Evolutionary conservation across 2,329 filamentous ascomycete genomes (phyloP).

Genomic region (Claviceps quebecensis): DNA sequence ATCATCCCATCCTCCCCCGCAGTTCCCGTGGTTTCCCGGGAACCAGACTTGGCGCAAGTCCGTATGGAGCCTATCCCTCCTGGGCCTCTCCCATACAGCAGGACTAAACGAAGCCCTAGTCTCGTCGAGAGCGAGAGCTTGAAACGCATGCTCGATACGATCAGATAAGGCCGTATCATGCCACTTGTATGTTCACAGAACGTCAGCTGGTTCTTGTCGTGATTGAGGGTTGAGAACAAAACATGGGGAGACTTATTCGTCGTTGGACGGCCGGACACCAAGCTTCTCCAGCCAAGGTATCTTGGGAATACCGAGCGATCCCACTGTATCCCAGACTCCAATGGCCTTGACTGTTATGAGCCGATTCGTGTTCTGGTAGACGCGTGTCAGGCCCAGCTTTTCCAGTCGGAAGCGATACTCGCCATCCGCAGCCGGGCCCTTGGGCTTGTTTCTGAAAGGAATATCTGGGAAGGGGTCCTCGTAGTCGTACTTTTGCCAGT

Average conservation of each 20-base stretch:
- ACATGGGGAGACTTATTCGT: slow-evolving; percentile 27
- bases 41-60: slow-evolving; percentile 48
- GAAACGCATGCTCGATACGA: slow-evolving; percentile 42
- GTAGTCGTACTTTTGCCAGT: slow-evolving; percentile 32
- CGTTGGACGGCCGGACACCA: slow-evolving; percentile 29
- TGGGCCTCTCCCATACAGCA: slow-evolving; percentile 37
- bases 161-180: slow-evolving; percentile 39
- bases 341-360: slow-evolving; percentile 31
- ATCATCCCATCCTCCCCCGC: slow-evolving; percentile 52
- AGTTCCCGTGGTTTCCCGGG: slow-evolving; percentile 55
- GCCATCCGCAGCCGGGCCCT: slow-evolving; percentile 25
- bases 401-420: slow-evolving; percentile 31
- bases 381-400: slow-evolving; percentile 28
- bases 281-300: slow-evolving; percentile 30
- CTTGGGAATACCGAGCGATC: slow-evolving; percentile 31
- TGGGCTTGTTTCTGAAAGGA: slow-evolving; percentile 36
- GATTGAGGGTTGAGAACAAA: neutral
- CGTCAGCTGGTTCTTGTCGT: slow-evolving; percentile 15
- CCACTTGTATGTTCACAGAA: slow-evolving; percentile 30
- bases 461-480: slow-evolving; percentile 31
- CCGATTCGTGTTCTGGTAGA: slow-evolving; percentile 24
- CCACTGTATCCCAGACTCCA: slow-evolving; percentile 34
- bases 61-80: slow-evolving; percentile 23
- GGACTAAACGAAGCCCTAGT: slow-evolving; percentile 39
- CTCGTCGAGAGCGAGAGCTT: slow-evolving; percentile 45